Conservation (phyloP, 306 rosid species). For the Datisca glomerata region DNA sequence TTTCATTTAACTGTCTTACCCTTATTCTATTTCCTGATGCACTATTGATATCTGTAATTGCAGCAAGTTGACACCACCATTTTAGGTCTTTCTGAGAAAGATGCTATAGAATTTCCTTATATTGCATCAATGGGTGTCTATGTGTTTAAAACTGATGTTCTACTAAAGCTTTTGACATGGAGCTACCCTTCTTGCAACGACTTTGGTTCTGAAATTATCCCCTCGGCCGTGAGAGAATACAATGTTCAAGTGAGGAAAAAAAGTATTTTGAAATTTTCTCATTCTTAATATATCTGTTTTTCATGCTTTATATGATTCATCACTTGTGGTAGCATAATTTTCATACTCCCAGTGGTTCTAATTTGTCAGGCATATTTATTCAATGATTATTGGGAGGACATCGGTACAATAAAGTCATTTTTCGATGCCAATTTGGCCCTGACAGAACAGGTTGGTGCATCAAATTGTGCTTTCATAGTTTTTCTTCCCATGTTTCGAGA, state of each 20-base stretch:
- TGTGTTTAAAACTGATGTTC: constrained; percentile 69
- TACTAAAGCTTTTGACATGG: constrained; percentile 55
- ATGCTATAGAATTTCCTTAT: constrained; percentile 50
- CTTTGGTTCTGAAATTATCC: constrained; percentile 93
- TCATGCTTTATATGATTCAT: neutral
- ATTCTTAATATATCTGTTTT: too few species aligned
- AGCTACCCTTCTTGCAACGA: constrained; percentile 65
- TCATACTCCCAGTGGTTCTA: neutral
- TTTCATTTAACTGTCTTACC: neutral
- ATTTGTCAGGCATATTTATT: constrained; percentile 66
- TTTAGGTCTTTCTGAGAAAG: constrained; percentile 66
- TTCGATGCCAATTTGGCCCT: constrained; percentile 88
- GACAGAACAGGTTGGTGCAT: constrained; percentile 61
- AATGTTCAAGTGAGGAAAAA: constrained; percentile 67
- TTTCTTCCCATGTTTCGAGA: constrained; percentile 7
- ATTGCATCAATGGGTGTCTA: constrained; percentile 99
- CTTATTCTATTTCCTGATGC: neutral
- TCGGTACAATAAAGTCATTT: constrained; percentile 88
- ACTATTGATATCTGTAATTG: constrained; percentile 13
- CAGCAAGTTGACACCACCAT: constrained; percentile 82
- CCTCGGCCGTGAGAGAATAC: constrained; percentile 73
- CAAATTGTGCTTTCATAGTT: neutral
- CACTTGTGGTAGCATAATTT: neutral
- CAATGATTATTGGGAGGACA: constrained; percentile 98
- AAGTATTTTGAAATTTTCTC: neutral